Conservation (phyloP, 306 rosid species). For the Spatholobus suberectus region DNA sequence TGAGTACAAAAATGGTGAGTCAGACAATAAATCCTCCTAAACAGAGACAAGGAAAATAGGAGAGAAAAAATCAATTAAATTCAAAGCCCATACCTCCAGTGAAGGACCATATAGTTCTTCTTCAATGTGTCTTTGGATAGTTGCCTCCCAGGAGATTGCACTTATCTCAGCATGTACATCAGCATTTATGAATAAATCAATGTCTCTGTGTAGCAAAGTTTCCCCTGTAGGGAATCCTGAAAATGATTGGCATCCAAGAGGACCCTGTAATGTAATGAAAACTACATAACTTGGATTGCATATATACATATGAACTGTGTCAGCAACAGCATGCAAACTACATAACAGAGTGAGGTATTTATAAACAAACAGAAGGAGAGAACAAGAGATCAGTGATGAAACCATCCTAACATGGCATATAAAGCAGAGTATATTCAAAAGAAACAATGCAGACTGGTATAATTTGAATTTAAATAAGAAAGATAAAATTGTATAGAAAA, state of each 20-base stretch:
- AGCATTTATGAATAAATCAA: constrained; percentile 67
- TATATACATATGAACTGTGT: constrained; percentile 17
- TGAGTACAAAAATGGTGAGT: background rate
- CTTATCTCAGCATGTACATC: constrained; percentile 74
- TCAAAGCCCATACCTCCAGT: constrained; percentile 62
- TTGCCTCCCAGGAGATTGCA: constrained; percentile 92
- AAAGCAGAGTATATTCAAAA: constrained; percentile 22
- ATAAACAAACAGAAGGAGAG: constrained; percentile 18
- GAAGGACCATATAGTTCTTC: constrained; percentile 83
- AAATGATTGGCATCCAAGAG: constrained; percentile 88
- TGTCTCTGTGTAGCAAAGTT: constrained; percentile 67
- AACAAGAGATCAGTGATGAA: constrained; percentile 6
- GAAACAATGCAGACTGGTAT: constrained; percentile 11
- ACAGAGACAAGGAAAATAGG: background rate
- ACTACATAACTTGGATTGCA: constrained; percentile 38
- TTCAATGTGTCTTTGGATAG: constrained; percentile 90
- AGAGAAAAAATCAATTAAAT: background rate
- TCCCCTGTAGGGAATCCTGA: constrained; percentile 74
- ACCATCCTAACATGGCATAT: constrained; percentile 24
- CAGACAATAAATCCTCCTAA: constrained; percentile 6
- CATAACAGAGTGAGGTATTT: constrained; percentile 8
- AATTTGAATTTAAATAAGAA: constrained; percentile 24
- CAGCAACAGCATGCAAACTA: constrained; percentile 36
- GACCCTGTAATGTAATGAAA: constrained; percentile 78
- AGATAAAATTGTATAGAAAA: constrained; percentile 25